phyloP scores from a whole-genome alignment of 2,329 filamentous ascomycete species.

The Neobulgaria alba region DNA sequence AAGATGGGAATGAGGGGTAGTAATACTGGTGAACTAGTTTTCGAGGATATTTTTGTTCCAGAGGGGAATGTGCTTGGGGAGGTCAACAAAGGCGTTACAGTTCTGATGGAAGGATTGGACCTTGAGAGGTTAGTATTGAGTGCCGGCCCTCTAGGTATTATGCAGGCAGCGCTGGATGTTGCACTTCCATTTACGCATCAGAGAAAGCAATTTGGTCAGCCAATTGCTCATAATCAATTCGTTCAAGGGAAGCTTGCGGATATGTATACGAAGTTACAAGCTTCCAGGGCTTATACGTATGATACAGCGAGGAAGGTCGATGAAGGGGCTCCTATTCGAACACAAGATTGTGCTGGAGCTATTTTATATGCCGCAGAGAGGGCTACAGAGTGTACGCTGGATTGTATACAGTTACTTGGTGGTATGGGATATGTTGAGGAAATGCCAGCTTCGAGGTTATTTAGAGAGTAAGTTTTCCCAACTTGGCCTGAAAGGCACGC shows the following conservation, averaged over 20 bases:
- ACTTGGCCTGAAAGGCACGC: slow-evolving; percentile 6
- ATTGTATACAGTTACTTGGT: slow-evolving; percentile 86
- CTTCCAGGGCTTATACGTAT: slow-evolving; percentile 81
- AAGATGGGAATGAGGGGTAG: slow-evolving; percentile 98
- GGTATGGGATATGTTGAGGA: slow-evolving; percentile 97
- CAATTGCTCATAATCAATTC: slow-evolving; percentile 87
- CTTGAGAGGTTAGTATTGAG: slow-evolving; percentile 87
- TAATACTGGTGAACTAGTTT: slow-evolving; percentile 89
- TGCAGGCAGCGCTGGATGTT: slow-evolving; percentile 85
- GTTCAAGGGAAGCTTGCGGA: slow-evolving; percentile 89
- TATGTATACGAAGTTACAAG: slow-evolving; percentile 93
- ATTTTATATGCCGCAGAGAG: slow-evolving; percentile 90
- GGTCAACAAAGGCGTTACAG: slow-evolving; percentile 74
- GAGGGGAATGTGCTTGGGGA: slow-evolving; percentile 70
- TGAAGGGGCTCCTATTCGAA: slow-evolving; percentile 62
- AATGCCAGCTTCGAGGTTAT: slow-evolving; percentile 76
- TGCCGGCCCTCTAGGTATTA: slow-evolving; percentile 83
- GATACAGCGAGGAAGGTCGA: slow-evolving; percentile 72
- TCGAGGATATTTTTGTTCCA: slow-evolving; percentile 86
- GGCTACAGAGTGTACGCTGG: slow-evolving; percentile 77
- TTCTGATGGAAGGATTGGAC: slow-evolving; percentile 94
- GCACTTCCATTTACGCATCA: slow-evolving; percentile 83
- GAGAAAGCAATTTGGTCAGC: slow-evolving; percentile 77
- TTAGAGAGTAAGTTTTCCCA: slow-evolving; percentile 46
- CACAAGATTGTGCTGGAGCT: slow-evolving; percentile 88